Evolutionary conservation across 768 basidiomycete species (phyloP).

Genomic region (Panus rudis): DNA sequence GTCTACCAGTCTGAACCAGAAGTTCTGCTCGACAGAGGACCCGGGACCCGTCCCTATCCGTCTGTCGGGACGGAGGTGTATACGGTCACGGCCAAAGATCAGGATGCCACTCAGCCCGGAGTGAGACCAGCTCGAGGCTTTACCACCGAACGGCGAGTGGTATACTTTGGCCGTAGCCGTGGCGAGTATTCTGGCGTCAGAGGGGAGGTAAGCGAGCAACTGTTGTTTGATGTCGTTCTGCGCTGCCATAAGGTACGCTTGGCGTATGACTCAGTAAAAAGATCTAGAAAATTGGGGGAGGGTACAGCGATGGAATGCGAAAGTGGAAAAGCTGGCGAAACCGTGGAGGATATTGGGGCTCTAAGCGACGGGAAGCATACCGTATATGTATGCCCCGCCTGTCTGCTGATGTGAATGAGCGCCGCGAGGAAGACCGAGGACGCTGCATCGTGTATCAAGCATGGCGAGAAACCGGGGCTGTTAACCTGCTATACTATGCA

Average conservation of each 20-base stretch:
- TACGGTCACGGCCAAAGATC: conserved; percentile 36
- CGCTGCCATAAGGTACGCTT: neutral
- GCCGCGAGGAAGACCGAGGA: no score
- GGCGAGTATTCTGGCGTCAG: conserved; percentile 35
- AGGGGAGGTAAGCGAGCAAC: conserved; percentile 19
- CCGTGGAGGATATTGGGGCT: no score
- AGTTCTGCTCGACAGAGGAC: conserved; percentile 26
- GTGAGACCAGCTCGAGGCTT: conserved; percentile 48
- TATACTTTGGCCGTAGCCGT: conserved; percentile 52
- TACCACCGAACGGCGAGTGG: conserved; percentile 45
- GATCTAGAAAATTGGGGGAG: neutral
- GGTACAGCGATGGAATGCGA: neutral
- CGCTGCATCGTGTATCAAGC: no score
- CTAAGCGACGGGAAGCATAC: no score
- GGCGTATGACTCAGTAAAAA: no score
- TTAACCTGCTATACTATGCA: no score
- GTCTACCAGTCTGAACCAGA: conserved; percentile 65
- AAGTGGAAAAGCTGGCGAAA: neutral
- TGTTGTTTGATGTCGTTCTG: conserved; percentile 14
- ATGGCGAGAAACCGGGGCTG: no score
- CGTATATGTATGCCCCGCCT: no score
- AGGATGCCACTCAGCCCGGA: conserved; percentile 55
- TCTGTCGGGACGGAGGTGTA: conserved; percentile 13
- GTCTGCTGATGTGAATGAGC: no score
- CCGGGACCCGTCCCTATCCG: conserved; percentile 10